Percentiles rank a stretch among this genome's conserved stretches.
Conservation (phyloP, 352 stramenopile species). For the Hyaloperonospora brassicae region DNA sequence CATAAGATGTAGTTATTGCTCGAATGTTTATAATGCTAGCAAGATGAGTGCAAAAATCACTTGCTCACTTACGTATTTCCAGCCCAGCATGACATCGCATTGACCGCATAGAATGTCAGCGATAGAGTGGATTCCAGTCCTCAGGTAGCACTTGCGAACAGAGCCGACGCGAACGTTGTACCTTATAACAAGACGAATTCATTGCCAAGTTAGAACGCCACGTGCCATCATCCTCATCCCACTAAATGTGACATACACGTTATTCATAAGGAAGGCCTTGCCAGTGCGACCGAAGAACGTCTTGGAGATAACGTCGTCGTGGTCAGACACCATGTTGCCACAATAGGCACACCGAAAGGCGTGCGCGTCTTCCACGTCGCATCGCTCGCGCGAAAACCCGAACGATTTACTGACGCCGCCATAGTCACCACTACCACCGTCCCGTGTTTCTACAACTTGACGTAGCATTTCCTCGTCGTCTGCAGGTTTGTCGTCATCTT, state of each 20-base stretch:
- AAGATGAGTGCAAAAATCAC: no score
- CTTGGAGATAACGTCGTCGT: conserved; percentile 67
- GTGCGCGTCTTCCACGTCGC: conserved; percentile 38
- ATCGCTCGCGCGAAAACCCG: conserved; percentile 38
- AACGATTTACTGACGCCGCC: conserved; percentile 13
- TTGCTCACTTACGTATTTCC: conserved; percentile 65
- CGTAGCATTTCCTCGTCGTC: conserved; percentile 18
- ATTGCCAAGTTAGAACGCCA: neutral
- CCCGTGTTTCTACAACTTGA: conserved; percentile 20
- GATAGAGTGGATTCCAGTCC: conserved; percentile 79
- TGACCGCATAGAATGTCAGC: conserved; percentile 53
- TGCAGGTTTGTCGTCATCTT: conserved; percentile 21
- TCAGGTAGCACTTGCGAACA: conserved; percentile 60
- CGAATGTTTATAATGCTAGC: neutral
- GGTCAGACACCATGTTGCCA: conserved; percentile 51
- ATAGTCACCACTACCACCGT: conserved; percentile 4
- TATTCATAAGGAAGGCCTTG: conserved; percentile 73
- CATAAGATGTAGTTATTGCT: conserved; percentile 3
- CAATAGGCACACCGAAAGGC: conserved; percentile 59
- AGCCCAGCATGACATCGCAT: conserved; percentile 59
- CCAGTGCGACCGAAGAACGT: conserved; percentile 70
- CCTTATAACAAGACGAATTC: conserved; percentile 24
- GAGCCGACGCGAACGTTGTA: conserved; percentile 58
- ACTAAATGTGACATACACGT: conserved; percentile 38
- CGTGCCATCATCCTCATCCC: neutral